Evolutionary conservation across 495 filamentous ascomycete genomes (phyloP).

Genomic region (Penicillium desertorum): DNA sequence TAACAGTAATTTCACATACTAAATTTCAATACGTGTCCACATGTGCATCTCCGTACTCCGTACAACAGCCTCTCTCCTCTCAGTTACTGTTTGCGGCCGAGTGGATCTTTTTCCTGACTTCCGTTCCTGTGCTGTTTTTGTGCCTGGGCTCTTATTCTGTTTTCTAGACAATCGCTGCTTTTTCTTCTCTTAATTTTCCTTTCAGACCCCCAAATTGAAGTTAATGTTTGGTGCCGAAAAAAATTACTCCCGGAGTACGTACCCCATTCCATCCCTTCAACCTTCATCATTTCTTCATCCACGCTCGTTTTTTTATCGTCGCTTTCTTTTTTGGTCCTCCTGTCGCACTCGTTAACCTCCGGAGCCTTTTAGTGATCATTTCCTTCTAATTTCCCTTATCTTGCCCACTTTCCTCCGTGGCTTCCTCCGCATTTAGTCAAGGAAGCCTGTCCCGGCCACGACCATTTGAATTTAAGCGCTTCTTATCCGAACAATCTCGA

Average conservation of each 20-base stretch:
- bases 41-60: background rate
- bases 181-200: conserved; percentile 15
- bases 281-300: conserved; percentile 31
- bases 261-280: conserved; percentile 25
- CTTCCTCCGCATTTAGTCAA: conserved; percentile 48
- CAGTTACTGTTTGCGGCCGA: conserved; percentile 8
- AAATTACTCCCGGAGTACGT: conserved; percentile 22
- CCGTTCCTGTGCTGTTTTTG: background rate
- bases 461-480: conserved; percentile 53
- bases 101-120: background rate
- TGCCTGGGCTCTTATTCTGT: conserved; percentile 2
- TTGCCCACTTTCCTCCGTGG: conserved; percentile 38
- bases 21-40: background rate
- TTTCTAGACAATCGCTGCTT: conserved; percentile 4
- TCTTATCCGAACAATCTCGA: conserved; percentile 49
- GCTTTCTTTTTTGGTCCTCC: conserved; percentile 24
- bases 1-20: conserved; percentile 7
- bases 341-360: conserved; percentile 26
- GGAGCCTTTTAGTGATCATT: conserved; percentile 23
- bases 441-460: conserved; percentile 50
- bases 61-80: background rate
- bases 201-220: background rate
- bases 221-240: conserved; percentile 13
- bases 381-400: conserved; percentile 19
- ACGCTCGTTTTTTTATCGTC: conserved; percentile 33